Conservation (phyloP, 75 land plant genomes). For the Picea sitchensis region DNA sequence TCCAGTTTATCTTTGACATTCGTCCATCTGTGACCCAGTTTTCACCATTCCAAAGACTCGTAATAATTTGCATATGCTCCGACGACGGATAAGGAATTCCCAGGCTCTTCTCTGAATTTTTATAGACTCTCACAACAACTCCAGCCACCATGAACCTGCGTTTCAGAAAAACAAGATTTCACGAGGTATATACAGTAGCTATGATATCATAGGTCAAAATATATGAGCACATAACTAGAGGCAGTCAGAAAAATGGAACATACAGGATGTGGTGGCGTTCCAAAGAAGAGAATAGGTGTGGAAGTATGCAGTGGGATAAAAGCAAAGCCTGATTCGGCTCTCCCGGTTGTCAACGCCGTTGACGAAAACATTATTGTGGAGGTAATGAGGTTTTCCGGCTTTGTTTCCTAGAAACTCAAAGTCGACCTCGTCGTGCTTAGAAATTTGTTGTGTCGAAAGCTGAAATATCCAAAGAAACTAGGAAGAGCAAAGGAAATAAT, state of each 20-base stretch:
- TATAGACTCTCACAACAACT: constrained; percentile 11
- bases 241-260: neutral
- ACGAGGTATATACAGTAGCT: too few species aligned
- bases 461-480: too few species aligned
- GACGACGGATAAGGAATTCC: constrained; percentile 31
- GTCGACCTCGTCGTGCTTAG: constrained; percentile 25
- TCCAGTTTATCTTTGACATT: constrained; percentile 42
- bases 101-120: neutral
- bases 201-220: too few species aligned
- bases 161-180: neutral
- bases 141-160: constrained; percentile 17
- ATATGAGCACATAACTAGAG: too few species aligned
- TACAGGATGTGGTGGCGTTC: constrained; percentile 16
- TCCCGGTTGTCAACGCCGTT: constrained; percentile 16
- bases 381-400: constrained; percentile 12
- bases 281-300: constrained; percentile 22
- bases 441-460: too few species aligned
- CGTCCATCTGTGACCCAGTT: constrained; percentile 70
- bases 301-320: constrained; percentile 17
- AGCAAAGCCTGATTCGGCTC: constrained; percentile 16
- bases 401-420: constrained; percentile 26
- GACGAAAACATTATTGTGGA: constrained; percentile 21
- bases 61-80: constrained; percentile 40
- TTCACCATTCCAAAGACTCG: constrained; percentile 63
- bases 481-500: too few species aligned